Base-by-base conservation (phyloP, 2,329 filamentous ascomycete species). In the Ciborinia camelliae region DNA sequence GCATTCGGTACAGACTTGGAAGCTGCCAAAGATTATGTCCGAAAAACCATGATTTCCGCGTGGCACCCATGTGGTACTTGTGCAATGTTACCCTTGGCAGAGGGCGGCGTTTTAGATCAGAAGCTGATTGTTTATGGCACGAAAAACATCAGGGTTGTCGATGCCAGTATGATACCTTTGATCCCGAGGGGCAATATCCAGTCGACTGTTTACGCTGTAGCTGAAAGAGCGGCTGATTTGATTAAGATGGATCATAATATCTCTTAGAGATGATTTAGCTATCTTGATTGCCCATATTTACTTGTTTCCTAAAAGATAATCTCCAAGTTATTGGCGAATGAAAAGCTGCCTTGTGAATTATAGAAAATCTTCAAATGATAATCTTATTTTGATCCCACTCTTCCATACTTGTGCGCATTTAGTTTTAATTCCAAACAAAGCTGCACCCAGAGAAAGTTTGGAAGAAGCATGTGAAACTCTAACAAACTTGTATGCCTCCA, bases 111-210 rank as follows among this genome's bases (percentile, higher is more conserved):
- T 14, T 64, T 71, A 32, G 67, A 68, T 55, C 20, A 50, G 8
- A 57, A 58, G 30, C 48, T 70, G 57, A 48, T 47, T 7, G 68
- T 71, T 23, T 69, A 70, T 64, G 69, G 69, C 2, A 58, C 55
- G 10, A 59, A 30, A 43, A 63, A 60, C 7, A 32, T 70, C 39
- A 67, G 66, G 43, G 62, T 70, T 23, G 61, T 68, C 10, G 70
- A 71, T 68, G 68, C 70, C 4, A 71, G 70, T 39, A 57, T 71
- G n/a, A 63, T 71, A 3, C 66, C 68, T 4, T 47, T 71, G 26
- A 48, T 60, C 32, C 28, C 64, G 0, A 52, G 69, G 5, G 62
- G 60, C 10, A 67, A 71, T 66, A 57, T 68, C 18, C 37, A 52
- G 26, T 65, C 60, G 20, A 32, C 59, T n/a, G 66, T 68, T 8